phyloP scores from a whole-genome alignment of 1,284 basidiomycete species.

The Taiwanofungus camphoratus region DNA sequence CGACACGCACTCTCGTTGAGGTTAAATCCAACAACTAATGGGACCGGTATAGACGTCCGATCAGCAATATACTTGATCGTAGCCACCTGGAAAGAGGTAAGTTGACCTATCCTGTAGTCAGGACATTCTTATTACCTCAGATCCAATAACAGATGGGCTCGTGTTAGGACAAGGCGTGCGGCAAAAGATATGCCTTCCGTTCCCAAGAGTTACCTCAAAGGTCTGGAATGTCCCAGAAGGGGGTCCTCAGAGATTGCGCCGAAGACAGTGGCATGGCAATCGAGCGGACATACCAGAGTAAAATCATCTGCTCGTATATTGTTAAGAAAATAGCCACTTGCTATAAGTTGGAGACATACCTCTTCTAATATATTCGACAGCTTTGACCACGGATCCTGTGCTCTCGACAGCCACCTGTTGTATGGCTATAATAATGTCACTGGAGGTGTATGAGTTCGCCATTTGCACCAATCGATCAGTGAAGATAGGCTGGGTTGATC shows the following conservation, averaged over 20 bases:
- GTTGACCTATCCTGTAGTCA: not conserved
- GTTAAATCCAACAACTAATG: conserved; percentile 19
- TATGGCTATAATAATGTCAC: no score
- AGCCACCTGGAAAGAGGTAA: conserved; percentile 21
- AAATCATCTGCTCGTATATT: conserved; percentile 9
- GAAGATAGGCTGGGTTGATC: no score
- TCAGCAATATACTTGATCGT: conserved; percentile 26
- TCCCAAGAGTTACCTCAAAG: conserved; percentile 21
- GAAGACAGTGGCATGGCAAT: not conserved
- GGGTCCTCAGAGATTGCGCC: not conserved
- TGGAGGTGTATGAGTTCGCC: no score
- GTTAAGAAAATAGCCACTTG: not conserved
- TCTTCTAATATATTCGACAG: conserved; percentile 9
- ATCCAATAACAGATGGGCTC: conserved; percentile 22
- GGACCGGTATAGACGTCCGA: conserved; percentile 25
- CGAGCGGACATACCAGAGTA: conserved; percentile 13
- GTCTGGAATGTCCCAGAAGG: conserved; percentile 15
- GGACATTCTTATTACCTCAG: conserved; percentile 16
- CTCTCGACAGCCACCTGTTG: not conserved
- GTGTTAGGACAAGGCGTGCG: conserved; percentile 18
- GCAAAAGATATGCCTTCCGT: conserved; percentile 19
- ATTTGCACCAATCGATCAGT: no score
- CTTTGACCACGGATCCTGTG: not conserved
- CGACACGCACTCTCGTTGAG: conserved; percentile 8
- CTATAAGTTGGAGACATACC: not conserved